phyloP scores from a whole-genome alignment of 179 eudicot species.

The Camellia oleifera region DNA sequence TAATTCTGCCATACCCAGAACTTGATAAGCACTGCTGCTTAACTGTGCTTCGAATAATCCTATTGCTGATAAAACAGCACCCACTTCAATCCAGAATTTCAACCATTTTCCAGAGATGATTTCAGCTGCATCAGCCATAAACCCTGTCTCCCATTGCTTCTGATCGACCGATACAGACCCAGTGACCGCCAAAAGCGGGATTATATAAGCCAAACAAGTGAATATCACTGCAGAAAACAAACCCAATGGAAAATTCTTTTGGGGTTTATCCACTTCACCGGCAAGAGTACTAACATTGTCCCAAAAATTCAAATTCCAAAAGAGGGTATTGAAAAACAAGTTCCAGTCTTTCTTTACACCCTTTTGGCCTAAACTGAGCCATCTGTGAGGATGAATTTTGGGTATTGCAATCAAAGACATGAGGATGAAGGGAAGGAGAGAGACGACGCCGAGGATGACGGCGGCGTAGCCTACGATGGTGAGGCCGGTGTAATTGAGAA shows the following conservation, averaged over 20 bases:
- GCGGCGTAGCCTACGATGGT: conserved; percentile 54
- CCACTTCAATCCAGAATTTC: conserved; percentile 61
- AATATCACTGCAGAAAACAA: conserved; percentile 44
- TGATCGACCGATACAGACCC: conserved; percentile 61
- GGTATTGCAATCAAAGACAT: conserved; percentile 56
- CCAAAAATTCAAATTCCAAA: conserved; percentile 66
- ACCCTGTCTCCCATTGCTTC: conserved; percentile 51
- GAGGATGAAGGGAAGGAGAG: conserved; percentile 48
- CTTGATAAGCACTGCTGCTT: conserved; percentile 56
- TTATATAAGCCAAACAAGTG: conserved; percentile 52
- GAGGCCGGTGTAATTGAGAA: conserved; percentile 51
- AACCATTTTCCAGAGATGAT: conserved; percentile 62
- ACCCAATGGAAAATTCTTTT: conserved; percentile 46
- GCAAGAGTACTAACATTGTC: conserved; percentile 59
- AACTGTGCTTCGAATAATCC: conserved; percentile 62
- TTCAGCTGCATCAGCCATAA: conserved; percentile 56
- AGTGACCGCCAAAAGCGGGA: conserved; percentile 56
- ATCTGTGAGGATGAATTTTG: conserved; percentile 48
- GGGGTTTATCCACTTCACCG: conserved; percentile 56
- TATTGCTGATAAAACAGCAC: conserved; percentile 52
- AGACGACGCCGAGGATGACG: conserved; percentile 44
- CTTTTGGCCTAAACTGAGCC: conserved; percentile 50
- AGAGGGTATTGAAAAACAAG: conserved; percentile 48
- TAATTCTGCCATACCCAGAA: conserved; percentile 56
- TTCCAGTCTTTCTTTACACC: conserved; percentile 50